Evolutionary conservation across 805 yeast species (phyloP), one percentile per base, ranked within the genome.

Genomic region (Zygotorulaspora sp.): DNA sequence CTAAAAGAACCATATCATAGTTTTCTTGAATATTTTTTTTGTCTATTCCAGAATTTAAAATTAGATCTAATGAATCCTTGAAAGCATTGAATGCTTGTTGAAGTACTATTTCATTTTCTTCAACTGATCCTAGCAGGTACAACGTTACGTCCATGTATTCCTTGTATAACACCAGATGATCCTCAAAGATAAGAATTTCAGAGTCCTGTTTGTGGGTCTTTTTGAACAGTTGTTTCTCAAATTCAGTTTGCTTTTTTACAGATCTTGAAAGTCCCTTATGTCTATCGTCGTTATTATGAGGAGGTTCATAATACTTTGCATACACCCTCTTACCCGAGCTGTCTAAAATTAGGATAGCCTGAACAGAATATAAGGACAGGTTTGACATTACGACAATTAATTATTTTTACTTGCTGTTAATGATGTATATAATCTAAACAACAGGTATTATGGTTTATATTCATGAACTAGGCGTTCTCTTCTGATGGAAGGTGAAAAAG

Each of bases 71-170:
- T 9, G 95, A 83, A 46, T 88, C 95, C 49, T 75, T 75, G 45
- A 92, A 71, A 20, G 90, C 95, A 47, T 76, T 71, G 36, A 88
- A 74, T 24, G 83, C 81, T 32, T 81, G 80, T 64, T 74, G 86
- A 27, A 90, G 66, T 64, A 88, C 68, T 20, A 80, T 67, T 66
- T 92, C 98, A 62, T 88, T 92, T 65, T 90, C 97, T 44, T 82
- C 80, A 40, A 83, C 75, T 6, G 58, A 48, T 24, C 90, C 90
- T 37, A 87, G 75, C 32, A 89, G 58, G 50, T 82, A 78, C 38
- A 92, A 61, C 17, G 83, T 63, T 29, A 82, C 73, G 58, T 92
- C 97, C 37, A 85, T 72, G 43, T 75, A 68, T 62, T 88, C 94
- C 62, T 85, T 88, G 66, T 88, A 92, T n/a, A 87, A 81, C 26